phyloP scores from a whole-genome alignment of 495 filamentous ascomycete species.

The Rostrohypoxylon terebratum region DNA sequence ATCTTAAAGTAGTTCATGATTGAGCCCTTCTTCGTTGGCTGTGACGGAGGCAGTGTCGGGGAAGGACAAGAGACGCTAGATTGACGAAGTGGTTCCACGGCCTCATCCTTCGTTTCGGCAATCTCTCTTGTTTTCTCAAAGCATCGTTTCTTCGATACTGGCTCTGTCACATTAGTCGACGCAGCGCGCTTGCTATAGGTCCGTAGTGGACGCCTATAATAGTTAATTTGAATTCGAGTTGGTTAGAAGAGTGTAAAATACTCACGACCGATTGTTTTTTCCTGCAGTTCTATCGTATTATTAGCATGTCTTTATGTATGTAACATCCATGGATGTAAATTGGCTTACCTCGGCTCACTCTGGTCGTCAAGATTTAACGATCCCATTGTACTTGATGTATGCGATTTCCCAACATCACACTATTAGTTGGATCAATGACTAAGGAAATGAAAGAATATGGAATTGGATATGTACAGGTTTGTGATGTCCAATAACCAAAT shows the following conservation, averaged over 20 bases:
- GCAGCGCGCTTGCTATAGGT: slow-evolving; percentile 57
- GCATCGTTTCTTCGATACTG: slow-evolving; percentile 35
- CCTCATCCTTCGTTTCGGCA: neutral
- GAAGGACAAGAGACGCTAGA: slow-evolving; percentile 14
- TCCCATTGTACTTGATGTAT: slow-evolving; percentile 13
- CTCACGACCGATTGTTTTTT: slow-evolving; percentile 23
- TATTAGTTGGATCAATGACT: neutral
- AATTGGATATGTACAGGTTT: neutral
- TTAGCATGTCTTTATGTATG: slow-evolving; percentile 3
- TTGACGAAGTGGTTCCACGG: neutral
- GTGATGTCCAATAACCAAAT: neutral
- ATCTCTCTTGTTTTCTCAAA: slow-evolving; percentile 9
- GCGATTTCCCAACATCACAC: neutral
- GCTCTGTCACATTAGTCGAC: slow-evolving; percentile 32
- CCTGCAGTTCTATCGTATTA: neutral
- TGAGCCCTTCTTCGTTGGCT: slow-evolving; percentile 49
- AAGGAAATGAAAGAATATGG: neutral
- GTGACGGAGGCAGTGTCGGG: slow-evolving; percentile 17
- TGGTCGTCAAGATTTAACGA: neutral
- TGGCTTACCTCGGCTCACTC: slow-evolving; percentile 23
- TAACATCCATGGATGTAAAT: neutral
- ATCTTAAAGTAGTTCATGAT: slow-evolving; percentile 60
- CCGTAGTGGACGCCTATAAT: slow-evolving; percentile 53
- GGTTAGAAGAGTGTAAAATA: neutral
- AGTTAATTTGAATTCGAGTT: neutral